Conservation (phyloP, 805 yeast genomes). For the Saccharomycopsis vini region DNA sequence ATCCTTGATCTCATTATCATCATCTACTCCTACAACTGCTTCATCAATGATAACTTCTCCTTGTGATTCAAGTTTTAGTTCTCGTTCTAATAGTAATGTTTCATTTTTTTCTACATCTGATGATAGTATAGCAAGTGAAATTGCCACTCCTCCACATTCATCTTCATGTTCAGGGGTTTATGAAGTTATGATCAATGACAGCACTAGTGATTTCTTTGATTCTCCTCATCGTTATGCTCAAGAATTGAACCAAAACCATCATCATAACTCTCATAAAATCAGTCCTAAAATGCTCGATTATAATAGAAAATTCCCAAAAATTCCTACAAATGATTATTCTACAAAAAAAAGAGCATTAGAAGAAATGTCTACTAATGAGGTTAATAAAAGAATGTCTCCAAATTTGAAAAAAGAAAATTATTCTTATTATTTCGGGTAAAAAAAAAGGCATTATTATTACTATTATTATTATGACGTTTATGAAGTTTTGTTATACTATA, state of each 20-base stretch:
- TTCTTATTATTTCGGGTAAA: slow-evolving; percentile 8
- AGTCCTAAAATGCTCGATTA: slow-evolving; percentile 15
- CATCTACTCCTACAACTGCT: background rate
- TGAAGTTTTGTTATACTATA: background rate
- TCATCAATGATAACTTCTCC: slow-evolving; percentile 1
- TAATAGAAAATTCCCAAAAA: slow-evolving; percentile 1
- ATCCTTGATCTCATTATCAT: background rate
- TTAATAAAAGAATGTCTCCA: slow-evolving; percentile 15
- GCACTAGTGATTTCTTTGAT: background rate
- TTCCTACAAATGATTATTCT: background rate
- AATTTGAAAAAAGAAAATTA: slow-evolving; percentile 11
- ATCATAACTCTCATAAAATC: background rate
- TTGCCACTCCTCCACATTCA: slow-evolving; percentile 8
- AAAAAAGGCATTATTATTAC: background rate
- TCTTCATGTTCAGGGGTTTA: background rate
- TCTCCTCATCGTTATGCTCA: background rate
- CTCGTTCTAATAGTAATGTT: slow-evolving; percentile 1
- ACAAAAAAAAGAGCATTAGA: slow-evolving; percentile 10
- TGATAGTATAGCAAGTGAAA: slow-evolving; percentile 2
- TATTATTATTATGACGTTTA: background rate
- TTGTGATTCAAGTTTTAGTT: background rate
- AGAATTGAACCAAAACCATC: no score
- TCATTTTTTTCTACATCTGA: slow-evolving; percentile 3
- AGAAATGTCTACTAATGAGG: background rate
- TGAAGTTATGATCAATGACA: background rate